Conservation (phyloP, 2,329 filamentous ascomycete genomes). For the Chaetomiaceae sp. region DNA sequence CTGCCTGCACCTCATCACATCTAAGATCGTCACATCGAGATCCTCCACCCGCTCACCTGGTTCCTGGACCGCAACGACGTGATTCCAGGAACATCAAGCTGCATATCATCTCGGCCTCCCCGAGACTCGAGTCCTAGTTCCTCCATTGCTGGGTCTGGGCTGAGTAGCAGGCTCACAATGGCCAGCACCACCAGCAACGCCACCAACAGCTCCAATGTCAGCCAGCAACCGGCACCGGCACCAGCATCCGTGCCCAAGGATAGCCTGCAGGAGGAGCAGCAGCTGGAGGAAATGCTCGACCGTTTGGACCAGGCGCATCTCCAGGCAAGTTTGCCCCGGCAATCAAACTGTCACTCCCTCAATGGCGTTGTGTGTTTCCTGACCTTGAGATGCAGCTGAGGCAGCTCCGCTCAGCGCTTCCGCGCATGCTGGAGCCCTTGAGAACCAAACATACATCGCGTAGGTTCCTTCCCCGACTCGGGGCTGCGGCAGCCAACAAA, state of each 20-base stretch:
- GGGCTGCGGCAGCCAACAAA: not conserved
- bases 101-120: not conserved
- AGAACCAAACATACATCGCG: slow-evolving; percentile 46
- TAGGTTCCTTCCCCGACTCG: slow-evolving; percentile 36
- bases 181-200: slow-evolving; percentile 12
- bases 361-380: slow-evolving; percentile 10
- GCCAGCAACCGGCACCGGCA: slow-evolving; percentile 11
- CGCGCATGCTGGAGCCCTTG: slow-evolving; percentile 49
- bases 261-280: slow-evolving; percentile 43
- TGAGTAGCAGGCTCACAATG: slow-evolving; percentile 11
- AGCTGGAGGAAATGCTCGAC: slow-evolving; percentile 46
- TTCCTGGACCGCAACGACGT: not conserved
- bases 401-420: slow-evolving; percentile 45
- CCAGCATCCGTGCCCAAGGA: slow-evolving; percentile 14
- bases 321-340: slow-evolving; percentile 38
- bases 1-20: not conserved
- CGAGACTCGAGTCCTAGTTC: not conserved
- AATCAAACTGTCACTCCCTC: slow-evolving; percentile 1
- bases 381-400: slow-evolving; percentile 37
- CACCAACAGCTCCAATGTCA: not conserved
- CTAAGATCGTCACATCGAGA: slow-evolving; percentile 10
- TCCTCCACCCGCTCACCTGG: not conserved
- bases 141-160: not conserved
- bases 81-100: not conserved
- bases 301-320: slow-evolving; percentile 52